Conservation (phyloP, 2,329 filamentous ascomycete species). For the Aspergillus ochraceus region DNA sequence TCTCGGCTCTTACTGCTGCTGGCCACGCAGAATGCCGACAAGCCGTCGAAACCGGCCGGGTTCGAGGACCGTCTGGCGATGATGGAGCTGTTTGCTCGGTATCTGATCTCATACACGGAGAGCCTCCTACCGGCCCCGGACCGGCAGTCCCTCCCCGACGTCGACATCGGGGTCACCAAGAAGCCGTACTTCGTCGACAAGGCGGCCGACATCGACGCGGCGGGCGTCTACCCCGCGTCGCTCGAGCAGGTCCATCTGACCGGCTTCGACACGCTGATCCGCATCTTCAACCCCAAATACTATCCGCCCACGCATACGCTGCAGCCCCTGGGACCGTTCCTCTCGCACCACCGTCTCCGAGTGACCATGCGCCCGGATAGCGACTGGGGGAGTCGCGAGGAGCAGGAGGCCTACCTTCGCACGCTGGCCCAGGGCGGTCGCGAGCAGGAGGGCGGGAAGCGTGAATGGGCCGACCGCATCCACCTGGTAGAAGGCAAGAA, state of each 20-base stretch:
- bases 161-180: constrained; percentile 51
- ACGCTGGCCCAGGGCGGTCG: constrained; percentile 38
- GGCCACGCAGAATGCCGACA: constrained; percentile 66
- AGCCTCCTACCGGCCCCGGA: constrained; percentile 13
- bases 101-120: constrained; percentile 36
- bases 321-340: constrained; percentile 41
- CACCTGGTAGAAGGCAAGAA: constrained; percentile 42
- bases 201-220: constrained; percentile 43
- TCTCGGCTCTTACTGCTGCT: constrained; percentile 58
- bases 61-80: constrained; percentile 52
- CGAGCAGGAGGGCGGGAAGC: constrained; percentile 38
- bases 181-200: constrained; percentile 52
- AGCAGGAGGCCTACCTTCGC: constrained; percentile 40
- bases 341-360: constrained; percentile 44
- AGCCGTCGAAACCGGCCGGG: constrained; percentile 51
- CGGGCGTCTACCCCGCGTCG: constrained; percentile 34
- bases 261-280: constrained; percentile 51
- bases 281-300: constrained; percentile 51
- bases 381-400: constrained; percentile 40
- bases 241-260: constrained; percentile 49
- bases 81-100: constrained; percentile 50
- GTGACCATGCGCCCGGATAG: constrained; percentile 46
- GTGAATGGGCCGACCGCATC: constrained; percentile 46
- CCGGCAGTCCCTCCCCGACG: constrained; percentile 25
- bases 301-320: constrained; percentile 48